Base-by-base conservation (phyloP, 1,284 basidiomycete species). In the Cryptococcus sp. region DNA sequence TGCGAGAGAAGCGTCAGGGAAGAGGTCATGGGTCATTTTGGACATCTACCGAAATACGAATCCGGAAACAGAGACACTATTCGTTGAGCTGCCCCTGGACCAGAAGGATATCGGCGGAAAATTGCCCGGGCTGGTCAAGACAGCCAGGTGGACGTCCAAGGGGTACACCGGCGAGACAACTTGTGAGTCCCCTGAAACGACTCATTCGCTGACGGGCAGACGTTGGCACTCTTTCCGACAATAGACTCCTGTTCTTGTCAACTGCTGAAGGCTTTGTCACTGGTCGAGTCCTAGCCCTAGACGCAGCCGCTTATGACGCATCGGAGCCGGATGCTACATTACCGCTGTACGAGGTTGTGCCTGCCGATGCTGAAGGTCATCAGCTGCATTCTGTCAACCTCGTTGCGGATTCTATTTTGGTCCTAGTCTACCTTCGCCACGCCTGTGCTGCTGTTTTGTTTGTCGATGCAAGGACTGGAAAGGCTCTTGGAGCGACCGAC, bases 361-460 rank as follows among this genome's bases (percentile, higher is more conserved):
- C 63, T 16, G 46, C 34, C 8, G 19, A 64, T 23, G 25, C 20
- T 8, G 52, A 54, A 15, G 63, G 63, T 10, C 46, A 62, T 37
- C 47, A 57, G 26, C 57, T 64, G 7, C 52, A 57, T 16, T 43
- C n/a, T 20, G 57, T 49, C 20, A 34, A 62, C 20, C 38, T 64
- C 3, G 52, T 62, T 29, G 54, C 49, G 38, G 59, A 59, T 44
- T 50, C 34, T 26, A 17, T 62, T 22, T 44, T 64, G 50, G 51
- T 59, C 37, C 46, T 64, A 3, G 45, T 62, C 38, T 64, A 64
- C 50, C 58, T 64, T 19, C 46, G 55, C n/a, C 54, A 64, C 37
- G 63, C 63, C 34, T 64, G 63, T 41, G 63, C 63, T 5, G 58
- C 57, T 7, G 58, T 62, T 13, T 49, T 59, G 17, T 64, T 64